These are phyloP conservation scores for Parachlorella kessleri DNA, from an alignment of 139 green algal species.

Conservation along the genomic window DNA sequence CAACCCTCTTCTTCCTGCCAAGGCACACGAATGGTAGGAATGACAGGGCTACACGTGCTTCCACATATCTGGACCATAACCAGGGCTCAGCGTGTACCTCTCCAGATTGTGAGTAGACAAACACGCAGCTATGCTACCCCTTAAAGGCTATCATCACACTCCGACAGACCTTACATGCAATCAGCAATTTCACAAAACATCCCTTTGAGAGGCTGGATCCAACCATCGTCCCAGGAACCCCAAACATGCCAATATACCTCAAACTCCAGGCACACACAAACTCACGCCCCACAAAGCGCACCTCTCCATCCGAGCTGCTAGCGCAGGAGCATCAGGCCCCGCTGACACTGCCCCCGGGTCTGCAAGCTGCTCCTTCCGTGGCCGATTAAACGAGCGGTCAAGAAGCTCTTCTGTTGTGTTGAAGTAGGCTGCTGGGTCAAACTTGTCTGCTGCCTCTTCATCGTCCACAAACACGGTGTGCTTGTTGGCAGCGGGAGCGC, in stretches of 20 bases:
- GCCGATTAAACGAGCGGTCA: conserved; percentile 79
- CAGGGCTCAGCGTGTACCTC: not conserved
- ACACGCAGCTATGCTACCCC: no score
- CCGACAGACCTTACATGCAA: no score
- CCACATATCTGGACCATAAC: not conserved
- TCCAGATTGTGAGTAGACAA: not conserved
- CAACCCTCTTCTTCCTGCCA: conserved; percentile 57
- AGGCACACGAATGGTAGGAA: not conserved
- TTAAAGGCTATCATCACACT: no score
- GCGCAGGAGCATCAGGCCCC: not conserved
- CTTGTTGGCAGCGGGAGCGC: conserved; percentile 44
- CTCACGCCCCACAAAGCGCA: not conserved
- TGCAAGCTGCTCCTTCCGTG: conserved; percentile 42
- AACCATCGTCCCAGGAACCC: no score
- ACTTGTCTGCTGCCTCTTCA: conserved; percentile 47
- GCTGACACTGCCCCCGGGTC: conserved; percentile 19
- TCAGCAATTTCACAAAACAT: no score
- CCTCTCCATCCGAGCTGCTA: conserved; percentile 9
- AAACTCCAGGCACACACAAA: not conserved
- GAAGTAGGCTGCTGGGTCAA: conserved; percentile 75
- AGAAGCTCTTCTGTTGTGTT: conserved; percentile 82
- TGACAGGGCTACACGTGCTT: not conserved
- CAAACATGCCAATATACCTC: no score
- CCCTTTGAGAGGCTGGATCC: no score
- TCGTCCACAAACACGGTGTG: conserved; percentile 85